phyloP scores from a whole-genome alignment of 2,329 filamentous ascomycete species.

The Aspergillus glaucus region DNA sequence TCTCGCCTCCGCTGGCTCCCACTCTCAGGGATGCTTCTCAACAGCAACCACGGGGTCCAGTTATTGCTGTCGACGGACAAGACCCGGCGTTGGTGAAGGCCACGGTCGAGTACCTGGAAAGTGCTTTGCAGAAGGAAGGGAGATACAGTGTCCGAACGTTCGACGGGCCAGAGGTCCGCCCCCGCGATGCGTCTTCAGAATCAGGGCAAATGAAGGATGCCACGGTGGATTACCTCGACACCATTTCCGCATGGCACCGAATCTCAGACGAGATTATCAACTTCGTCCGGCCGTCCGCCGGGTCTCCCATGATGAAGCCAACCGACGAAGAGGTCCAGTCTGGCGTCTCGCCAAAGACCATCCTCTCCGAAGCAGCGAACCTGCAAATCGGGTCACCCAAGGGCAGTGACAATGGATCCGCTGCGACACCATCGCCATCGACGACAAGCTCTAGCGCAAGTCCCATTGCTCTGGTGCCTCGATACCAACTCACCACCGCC shows the following conservation, averaged over 20 bases:
- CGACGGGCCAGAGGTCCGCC: slow-evolving; percentile 37
- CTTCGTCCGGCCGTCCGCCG: slow-evolving; percentile 43
- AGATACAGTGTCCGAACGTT: slow-evolving; percentile 47
- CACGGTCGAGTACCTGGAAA: slow-evolving; percentile 60
- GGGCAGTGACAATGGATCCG: slow-evolving; percentile 22
- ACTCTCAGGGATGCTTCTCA: slow-evolving; percentile 20
- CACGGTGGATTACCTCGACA: slow-evolving; percentile 55
- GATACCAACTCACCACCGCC: slow-evolving; percentile 73
- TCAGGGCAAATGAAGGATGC: slow-evolving; percentile 39
- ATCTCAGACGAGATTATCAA: slow-evolving; percentile 65
- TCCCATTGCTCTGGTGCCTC: slow-evolving; percentile 69
- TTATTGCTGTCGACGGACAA: slow-evolving; percentile 78
- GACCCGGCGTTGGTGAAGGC: slow-evolving; percentile 57
- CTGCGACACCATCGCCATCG: slow-evolving; percentile 13
- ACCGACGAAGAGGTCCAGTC: slow-evolving; percentile 16
- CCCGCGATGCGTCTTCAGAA: slow-evolving; percentile 14
- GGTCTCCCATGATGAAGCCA: slow-evolving; percentile 8
- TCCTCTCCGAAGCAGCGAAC: slow-evolving; percentile 24
- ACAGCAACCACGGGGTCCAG: slow-evolving; percentile 59
- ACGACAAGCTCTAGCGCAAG: slow-evolving; percentile 28
- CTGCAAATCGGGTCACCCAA: slow-evolving; percentile 26
- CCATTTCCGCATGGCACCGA: slow-evolving; percentile 67
- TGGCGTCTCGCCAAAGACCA: slow-evolving; percentile 26
- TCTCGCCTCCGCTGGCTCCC: slow-evolving; percentile 60
- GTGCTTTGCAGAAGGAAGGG: slow-evolving; percentile 46